These are phyloP conservation scores for Diaporthe citriasiana DNA, from an alignment of 2,329 filamentous ascomycete species.

Conservation along the genomic window DNA sequence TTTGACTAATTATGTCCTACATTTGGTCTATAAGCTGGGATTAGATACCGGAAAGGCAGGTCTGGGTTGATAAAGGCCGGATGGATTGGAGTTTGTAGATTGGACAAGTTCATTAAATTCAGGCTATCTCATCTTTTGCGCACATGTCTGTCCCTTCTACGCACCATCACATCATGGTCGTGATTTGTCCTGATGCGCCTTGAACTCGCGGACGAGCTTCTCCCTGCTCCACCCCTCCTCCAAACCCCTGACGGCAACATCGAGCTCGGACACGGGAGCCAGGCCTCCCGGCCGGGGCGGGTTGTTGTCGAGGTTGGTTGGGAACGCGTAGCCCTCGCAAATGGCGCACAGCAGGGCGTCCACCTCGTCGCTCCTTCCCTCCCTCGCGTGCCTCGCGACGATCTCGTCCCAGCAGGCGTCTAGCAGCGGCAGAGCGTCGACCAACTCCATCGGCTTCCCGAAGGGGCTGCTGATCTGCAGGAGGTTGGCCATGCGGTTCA, in stretches of 20 bases:
- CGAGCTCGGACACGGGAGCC: slow-evolving; percentile 72
- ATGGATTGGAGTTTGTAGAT: neutral
- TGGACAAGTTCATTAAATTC: neutral
- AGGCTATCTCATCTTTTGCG: neutral
- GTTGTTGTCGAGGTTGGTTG: slow-evolving; percentile 71
- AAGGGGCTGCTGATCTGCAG: slow-evolving; percentile 74
- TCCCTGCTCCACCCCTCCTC: slow-evolving; percentile 55
- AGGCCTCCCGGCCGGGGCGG: slow-evolving; percentile 69
- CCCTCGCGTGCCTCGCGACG: slow-evolving; percentile 47
- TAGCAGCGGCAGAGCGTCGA: slow-evolving; percentile 66
- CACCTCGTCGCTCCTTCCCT: slow-evolving; percentile 58
- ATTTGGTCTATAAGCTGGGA: neutral
- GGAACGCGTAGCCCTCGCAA: slow-evolving; percentile 73
- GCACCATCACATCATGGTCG: neutral
- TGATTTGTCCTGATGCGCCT: slow-evolving; percentile 36
- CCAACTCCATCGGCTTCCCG: slow-evolving; percentile 74
- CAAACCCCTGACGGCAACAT: slow-evolving; percentile 62
- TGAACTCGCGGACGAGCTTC: slow-evolving; percentile 57
- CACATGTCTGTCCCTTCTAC: neutral
- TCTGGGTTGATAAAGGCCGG: neutral
- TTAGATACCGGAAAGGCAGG: slow-evolving; percentile 8
- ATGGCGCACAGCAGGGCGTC: slow-evolving; percentile 64
- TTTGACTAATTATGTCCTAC: slow-evolving; percentile 60
- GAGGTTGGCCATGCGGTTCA: slow-evolving; percentile 71
- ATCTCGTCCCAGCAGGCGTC: slow-evolving; percentile 60